phyloP scores from a whole-genome alignment of 2,329 filamentous ascomycete species.

The Iodosphaeria phyllophila region DNA sequence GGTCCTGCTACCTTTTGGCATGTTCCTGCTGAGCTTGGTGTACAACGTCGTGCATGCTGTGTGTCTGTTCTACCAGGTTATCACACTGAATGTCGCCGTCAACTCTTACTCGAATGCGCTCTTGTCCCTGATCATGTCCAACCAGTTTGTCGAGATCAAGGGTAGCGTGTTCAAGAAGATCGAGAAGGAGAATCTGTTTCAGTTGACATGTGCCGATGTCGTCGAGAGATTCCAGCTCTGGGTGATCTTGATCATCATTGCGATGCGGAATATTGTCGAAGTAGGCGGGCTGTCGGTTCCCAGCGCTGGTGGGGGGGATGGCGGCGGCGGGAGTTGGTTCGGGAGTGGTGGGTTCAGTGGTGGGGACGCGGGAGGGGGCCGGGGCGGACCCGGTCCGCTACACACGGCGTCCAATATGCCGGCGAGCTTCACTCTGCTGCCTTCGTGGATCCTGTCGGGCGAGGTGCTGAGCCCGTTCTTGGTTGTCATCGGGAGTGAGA shows the following conservation, averaged over 20 bases:
- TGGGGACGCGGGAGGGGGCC: slow-evolving; percentile 23
- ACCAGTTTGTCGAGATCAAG: slow-evolving; percentile 98
- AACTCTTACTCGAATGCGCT: slow-evolving; percentile 97
- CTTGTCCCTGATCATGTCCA: slow-evolving; percentile 79
- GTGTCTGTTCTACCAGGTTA: slow-evolving; percentile 89
- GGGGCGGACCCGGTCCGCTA: slow-evolving; percentile 37
- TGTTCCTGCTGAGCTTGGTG: slow-evolving; percentile 70
- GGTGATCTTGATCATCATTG: slow-evolving; percentile 94
- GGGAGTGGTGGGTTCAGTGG: no score
- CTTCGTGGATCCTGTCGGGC: slow-evolving; percentile 56
- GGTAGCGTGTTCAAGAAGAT: slow-evolving; percentile 97
- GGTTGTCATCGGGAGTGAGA: slow-evolving; percentile 87
- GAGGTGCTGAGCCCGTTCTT: slow-evolving; percentile 87
- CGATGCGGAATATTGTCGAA: slow-evolving; percentile 88
- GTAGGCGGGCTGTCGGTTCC: slow-evolving; percentile 64
- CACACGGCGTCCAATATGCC: slow-evolving; percentile 63
- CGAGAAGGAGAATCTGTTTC: slow-evolving; percentile 94
- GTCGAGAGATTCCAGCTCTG: slow-evolving; percentile 95
- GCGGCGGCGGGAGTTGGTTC: no score
- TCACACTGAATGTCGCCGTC: slow-evolving; percentile 92
- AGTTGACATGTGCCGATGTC: slow-evolving; percentile 88
- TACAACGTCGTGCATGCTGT: slow-evolving; percentile 84
- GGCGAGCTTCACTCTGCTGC: slow-evolving; percentile 77
- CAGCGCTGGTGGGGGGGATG: slow-evolving; percentile 29
- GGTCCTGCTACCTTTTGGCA: slow-evolving; percentile 69